Evolutionary conservation across 2,329 filamentous ascomycete genomes (phyloP).

Genomic region (Monosporascus sp.): DNA sequence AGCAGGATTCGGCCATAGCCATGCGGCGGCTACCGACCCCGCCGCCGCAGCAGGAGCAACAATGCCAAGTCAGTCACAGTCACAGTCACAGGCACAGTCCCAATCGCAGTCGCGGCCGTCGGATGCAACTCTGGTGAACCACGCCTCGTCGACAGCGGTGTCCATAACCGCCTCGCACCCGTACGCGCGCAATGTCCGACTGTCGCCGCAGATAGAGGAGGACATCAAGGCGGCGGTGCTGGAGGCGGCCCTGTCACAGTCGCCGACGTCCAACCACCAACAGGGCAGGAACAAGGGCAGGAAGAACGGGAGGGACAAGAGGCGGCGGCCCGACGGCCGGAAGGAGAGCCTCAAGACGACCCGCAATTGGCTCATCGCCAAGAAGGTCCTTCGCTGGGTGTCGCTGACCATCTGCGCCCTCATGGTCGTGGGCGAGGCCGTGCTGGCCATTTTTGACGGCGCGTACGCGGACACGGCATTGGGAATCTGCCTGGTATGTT

Average conservation of each 20-base stretch:
- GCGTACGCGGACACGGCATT: not conserved
- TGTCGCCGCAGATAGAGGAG: slow-evolving; percentile 8
- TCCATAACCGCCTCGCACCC: not conserved
- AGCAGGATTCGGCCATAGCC: no score
- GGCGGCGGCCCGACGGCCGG: not conserved
- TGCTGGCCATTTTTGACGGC: not conserved
- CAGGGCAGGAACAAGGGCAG: not conserved
- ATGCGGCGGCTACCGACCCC: no score
- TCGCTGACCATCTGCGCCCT: not conserved
- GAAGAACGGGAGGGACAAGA: not conserved
- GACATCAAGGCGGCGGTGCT: slow-evolving; percentile 10
- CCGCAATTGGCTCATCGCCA: not conserved
- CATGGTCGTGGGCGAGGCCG: not conserved
- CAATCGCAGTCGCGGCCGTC: no score
- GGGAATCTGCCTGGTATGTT: not conserved
- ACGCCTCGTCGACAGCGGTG: not conserved
- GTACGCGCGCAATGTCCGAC: not conserved
- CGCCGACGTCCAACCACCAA: not conserved
- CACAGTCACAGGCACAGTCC: no score
- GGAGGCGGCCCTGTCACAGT: slow-evolving; percentile 1
- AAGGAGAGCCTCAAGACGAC: not conserved
- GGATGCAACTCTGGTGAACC: no score
- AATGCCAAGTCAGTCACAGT: no score
- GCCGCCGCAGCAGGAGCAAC: no score
- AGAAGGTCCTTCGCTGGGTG: slow-evolving; percentile 1